phyloP scores from a whole-genome alignment of 2,329 filamentous ascomycete species.

The Fusarium pininemorale region DNA sequence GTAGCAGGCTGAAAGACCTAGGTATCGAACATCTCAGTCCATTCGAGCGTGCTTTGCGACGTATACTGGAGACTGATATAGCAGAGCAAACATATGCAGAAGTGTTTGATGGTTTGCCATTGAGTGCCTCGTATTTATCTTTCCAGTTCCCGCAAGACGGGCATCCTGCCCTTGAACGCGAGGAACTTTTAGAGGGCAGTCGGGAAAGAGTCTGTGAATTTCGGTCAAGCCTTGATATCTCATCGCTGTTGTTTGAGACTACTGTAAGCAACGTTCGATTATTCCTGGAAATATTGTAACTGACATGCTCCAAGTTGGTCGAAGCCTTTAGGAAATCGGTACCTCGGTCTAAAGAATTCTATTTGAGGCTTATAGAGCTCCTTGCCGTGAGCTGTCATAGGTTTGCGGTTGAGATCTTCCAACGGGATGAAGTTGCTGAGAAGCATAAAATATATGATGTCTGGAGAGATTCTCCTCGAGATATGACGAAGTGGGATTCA shows the following conservation, averaged over 20 bases:
- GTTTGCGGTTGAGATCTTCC: neutral
- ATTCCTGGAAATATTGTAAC: fast-evolving
- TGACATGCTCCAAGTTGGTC: neutral
- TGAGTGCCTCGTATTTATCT: neutral
- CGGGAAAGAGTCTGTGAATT: neutral
- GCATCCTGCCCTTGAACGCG: neutral
- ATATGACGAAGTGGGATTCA: neutral
- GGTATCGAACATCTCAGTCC: fast-evolving
- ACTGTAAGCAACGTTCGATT: fast-evolving
- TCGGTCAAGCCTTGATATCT: neutral
- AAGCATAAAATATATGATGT: neutral
- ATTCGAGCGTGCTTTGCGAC: neutral
- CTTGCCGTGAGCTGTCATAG: neutral
- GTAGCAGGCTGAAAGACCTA: neutral
- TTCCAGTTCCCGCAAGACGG: neutral
- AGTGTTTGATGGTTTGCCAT: constrained; percentile 1
- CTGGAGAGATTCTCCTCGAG: neutral
- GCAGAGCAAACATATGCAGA: neutral
- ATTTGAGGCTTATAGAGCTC: neutral
- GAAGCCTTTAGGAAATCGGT: neutral
- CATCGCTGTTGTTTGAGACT: fast-evolving
- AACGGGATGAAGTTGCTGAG: neutral
- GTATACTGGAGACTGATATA: neutral
- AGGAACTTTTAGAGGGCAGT: neutral
- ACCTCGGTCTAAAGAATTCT: neutral